Base-by-base conservation (phyloP, 2,329 filamentous ascomycete genomes). In the Pseudogymnoascus sp. region DNA sequence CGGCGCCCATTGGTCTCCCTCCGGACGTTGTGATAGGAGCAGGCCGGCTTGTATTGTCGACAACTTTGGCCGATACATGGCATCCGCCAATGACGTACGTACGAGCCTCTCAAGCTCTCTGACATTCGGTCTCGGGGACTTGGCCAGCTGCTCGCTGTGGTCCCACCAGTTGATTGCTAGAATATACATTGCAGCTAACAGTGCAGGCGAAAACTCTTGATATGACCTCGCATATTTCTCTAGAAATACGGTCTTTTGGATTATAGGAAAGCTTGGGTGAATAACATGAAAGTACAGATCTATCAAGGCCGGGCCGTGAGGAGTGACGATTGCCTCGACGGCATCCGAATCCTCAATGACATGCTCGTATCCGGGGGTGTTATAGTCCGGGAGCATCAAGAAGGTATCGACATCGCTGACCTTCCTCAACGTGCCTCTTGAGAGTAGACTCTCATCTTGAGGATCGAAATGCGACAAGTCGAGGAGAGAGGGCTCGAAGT, bases 151-250 rank as follows among this genome's bases (percentile, higher is more conserved):
- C 16, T 86, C 83, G 66, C 86, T 88, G 66, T 90, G 82, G 61
- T 91, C 86, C 86, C 92, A 95, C 87, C 92, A 96, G 74, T 93
- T 92, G 71, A 96, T 83, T 7, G 92, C 90, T 23, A 96, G 79
- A 23, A 96, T 85, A 71, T 96, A 95, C 69, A 96, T 86, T 62
- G 89, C 89, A 34, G 89, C 90, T 14, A 96, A 80, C 26, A 95
- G 78, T 10, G 89, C 84, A 1, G 91, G 89, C 12, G 89, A 87
- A 71, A 93, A 90, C 68, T 90, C 86, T 62, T 84, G 83, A 69
- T 90, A 85, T 45, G 86, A 86, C 69, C 86, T 83, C 60, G 86
- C 84, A 76, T 93, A 91, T 71, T 90, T 89, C 73, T 93, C 88
- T 66, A 90, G 79, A 69, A 93, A 93, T 63, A 92, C 85, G 64